These are phyloP conservation scores for Diplodia corticola DNA, from an alignment of 2,329 filamentous ascomycete species.

Conservation along the genomic window DNA sequence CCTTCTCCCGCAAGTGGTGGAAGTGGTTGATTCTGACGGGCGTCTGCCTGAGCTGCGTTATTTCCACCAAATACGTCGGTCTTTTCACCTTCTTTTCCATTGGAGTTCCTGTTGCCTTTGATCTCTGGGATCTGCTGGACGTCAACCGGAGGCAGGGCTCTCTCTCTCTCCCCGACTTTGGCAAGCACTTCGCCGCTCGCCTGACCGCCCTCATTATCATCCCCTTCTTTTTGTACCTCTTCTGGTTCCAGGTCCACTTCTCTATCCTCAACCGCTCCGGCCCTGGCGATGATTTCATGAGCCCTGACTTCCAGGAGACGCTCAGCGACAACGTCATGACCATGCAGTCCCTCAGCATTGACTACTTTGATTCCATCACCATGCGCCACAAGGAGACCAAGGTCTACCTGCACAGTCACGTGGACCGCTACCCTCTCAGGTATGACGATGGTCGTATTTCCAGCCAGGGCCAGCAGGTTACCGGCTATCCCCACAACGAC, in stretches of 20 bases:
- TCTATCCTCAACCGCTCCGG: slow-evolving; percentile 83
- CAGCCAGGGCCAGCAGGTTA: slow-evolving; percentile 95
- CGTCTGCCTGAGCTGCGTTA: slow-evolving; percentile 92
- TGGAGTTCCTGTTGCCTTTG: slow-evolving; percentile 87
- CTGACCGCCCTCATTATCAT: slow-evolving; percentile 83
- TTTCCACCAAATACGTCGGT: slow-evolving; percentile 97
- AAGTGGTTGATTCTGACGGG: slow-evolving; percentile 97
- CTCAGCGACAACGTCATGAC: slow-evolving; percentile 93
- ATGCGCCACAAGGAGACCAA: slow-evolving; percentile 97
- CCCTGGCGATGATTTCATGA: slow-evolving; percentile 98
- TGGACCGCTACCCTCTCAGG: slow-evolving; percentile 83
- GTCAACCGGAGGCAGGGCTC: slow-evolving; percentile 80
- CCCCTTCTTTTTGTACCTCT: slow-evolving; percentile 96
- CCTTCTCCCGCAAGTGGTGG: slow-evolving; percentile 98
- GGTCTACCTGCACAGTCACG: slow-evolving; percentile 91
- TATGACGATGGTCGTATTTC: slow-evolving; percentile 98
- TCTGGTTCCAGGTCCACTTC: slow-evolving; percentile 99
- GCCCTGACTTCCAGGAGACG: slow-evolving; percentile 95
- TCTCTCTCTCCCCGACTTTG: slow-evolving; percentile 76
- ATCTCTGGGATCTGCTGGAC: slow-evolving; percentile 92
- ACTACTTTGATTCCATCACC: slow-evolving; percentile 87
- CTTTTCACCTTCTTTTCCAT: slow-evolving; percentile 97
- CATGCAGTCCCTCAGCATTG: slow-evolving; percentile 77
- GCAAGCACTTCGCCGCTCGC: slow-evolving; percentile 86
- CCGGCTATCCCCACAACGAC: slow-evolving; percentile 96